Conservation (phyloP, 129 eudicot species). For the Artemisia annua region DNA sequence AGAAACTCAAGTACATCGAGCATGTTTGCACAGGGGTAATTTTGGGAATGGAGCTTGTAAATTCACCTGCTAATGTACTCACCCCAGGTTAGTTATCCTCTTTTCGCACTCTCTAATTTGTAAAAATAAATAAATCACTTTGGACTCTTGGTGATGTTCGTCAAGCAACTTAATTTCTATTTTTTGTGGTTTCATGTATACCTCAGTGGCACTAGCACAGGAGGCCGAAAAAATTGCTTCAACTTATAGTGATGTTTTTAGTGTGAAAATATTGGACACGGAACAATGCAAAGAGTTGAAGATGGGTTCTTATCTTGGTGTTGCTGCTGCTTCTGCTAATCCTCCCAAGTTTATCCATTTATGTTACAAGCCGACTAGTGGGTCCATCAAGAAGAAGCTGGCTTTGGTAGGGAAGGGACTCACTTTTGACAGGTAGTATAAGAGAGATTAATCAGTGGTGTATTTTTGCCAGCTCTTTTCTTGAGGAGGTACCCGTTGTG, state of each 20-base stretch:
- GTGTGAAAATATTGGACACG: slow-evolving; percentile 63
- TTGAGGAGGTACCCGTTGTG: too few relatives aligned
- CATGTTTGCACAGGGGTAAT: slow-evolving; percentile 82
- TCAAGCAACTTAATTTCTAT: not conserved
- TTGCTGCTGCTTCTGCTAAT: slow-evolving; percentile 93
- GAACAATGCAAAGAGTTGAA: slow-evolving; percentile 90
- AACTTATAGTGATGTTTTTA: slow-evolving; percentile 69
- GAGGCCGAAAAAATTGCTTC: slow-evolving; percentile 91
- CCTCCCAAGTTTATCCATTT: slow-evolving; percentile 93
- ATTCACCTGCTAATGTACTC: slow-evolving; percentile 96
- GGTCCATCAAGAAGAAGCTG: slow-evolving; percentile 71
- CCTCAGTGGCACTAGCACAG: slow-evolving; percentile 73
- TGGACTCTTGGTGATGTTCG: not conserved
- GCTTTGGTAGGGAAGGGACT: slow-evolving; percentile 96
- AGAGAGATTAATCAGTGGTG: too few relatives aligned
- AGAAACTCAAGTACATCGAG: slow-evolving; percentile 73
- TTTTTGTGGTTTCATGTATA: slow-evolving; percentile 18
- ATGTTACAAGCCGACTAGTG: slow-evolving; percentile 80
- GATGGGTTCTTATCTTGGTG: slow-evolving; percentile 97
- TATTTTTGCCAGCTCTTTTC: too few relatives aligned
- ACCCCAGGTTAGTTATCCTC: slow-evolving; percentile 78
- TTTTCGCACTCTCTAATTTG: slow-evolving; percentile 7
- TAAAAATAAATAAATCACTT: not conserved
- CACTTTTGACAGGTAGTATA: slow-evolving; percentile 92
- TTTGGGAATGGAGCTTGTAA: slow-evolving; percentile 87